Evolutionary conservation across 345 rosid species (phyloP).

Genomic region (Brassica incana): DNA sequence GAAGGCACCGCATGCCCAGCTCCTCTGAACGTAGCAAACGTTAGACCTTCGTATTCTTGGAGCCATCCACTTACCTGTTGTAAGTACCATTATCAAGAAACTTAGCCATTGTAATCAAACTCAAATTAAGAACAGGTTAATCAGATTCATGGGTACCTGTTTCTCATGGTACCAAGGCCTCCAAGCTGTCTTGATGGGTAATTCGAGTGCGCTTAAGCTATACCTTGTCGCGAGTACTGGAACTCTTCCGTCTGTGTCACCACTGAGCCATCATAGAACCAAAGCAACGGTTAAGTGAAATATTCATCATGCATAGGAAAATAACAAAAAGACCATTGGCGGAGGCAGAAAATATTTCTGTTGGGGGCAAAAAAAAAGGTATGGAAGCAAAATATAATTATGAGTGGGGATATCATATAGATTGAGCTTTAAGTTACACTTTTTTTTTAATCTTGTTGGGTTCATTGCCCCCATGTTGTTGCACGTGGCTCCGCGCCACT

Average conservation of each 20-base stretch:
- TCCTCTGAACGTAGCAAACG: slow-evolving; percentile 90
- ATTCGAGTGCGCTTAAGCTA: slow-evolving; percentile 60
- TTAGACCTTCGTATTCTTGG: slow-evolving; percentile 89
- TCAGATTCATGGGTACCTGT: slow-evolving; percentile 40
- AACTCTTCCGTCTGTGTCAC: slow-evolving; percentile 97
- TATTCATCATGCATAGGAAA: neutral
- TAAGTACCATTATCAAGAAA: neutral
- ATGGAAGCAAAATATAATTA: too few species aligned
- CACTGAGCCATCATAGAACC: slow-evolving; percentile 48
- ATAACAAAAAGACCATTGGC: neutral
- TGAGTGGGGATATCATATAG: too few species aligned
- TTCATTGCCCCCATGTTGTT: too few species aligned
- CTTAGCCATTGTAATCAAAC: neutral
- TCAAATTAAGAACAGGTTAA: neutral
- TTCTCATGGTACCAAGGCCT: slow-evolving; percentile 91
- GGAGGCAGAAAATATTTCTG: too few species aligned
- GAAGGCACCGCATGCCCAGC: slow-evolving; percentile 98
- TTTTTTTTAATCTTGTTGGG: too few species aligned
- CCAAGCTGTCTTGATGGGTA: slow-evolving; percentile 75
- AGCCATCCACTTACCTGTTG: slow-evolving; percentile 76
- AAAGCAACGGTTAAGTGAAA: slow-evolving; percentile 1
- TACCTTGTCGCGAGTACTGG: slow-evolving; percentile 86
- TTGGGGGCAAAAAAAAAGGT: too few species aligned
- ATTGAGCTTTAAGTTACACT: too few species aligned
- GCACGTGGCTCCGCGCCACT: too few species aligned